Evolutionary conservation across 805 yeast genomes (phyloP).

Genomic region (Ogataea sp.): DNA sequence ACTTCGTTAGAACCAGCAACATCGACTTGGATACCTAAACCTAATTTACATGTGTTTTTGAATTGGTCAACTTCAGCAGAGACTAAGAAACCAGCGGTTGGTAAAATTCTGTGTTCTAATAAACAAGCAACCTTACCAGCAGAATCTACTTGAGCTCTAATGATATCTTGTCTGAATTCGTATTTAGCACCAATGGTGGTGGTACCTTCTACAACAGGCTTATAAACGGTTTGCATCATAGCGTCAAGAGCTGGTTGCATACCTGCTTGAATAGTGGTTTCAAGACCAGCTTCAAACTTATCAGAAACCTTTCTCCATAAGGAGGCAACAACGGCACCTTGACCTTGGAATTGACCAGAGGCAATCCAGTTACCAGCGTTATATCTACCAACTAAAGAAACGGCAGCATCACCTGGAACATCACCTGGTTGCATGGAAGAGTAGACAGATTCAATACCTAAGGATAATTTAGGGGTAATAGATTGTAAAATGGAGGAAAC

Average conservation of each 20-base stretch:
- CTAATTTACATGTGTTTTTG: conserved; percentile 71
- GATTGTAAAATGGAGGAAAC: conserved; percentile 89
- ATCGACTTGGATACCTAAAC: conserved; percentile 93
- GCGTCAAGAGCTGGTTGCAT: conserved; percentile 71
- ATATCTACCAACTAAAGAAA: conserved; percentile 85
- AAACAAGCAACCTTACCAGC: conserved; percentile 85
- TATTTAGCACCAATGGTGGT: conserved; percentile 96
- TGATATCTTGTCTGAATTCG: conserved; percentile 92
- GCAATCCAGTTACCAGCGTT: conserved; percentile 87
- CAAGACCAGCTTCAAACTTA: conserved; percentile 91
- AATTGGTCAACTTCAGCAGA: conserved; percentile 86
- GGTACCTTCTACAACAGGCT: conserved; percentile 81
- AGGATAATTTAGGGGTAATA: conserved; percentile 70
- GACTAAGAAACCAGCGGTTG: conserved; percentile 82
- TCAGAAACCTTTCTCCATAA: conserved; percentile 93
- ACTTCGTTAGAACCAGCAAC: conserved; percentile 91
- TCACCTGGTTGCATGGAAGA: conserved; percentile 55
- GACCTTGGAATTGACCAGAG: conserved; percentile 87
- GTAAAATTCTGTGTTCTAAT: conserved; percentile 89
- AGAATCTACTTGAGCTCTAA: conserved; percentile 91
- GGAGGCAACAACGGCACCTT: conserved; percentile 81
- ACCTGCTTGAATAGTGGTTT: conserved; percentile 73
- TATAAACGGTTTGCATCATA: conserved; percentile 70
- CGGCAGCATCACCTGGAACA: conserved; percentile 84
- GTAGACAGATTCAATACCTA: conserved; percentile 91